Conservation (phyloP, 768 basidiomycete species). For the Lactarius quietus region DNA sequence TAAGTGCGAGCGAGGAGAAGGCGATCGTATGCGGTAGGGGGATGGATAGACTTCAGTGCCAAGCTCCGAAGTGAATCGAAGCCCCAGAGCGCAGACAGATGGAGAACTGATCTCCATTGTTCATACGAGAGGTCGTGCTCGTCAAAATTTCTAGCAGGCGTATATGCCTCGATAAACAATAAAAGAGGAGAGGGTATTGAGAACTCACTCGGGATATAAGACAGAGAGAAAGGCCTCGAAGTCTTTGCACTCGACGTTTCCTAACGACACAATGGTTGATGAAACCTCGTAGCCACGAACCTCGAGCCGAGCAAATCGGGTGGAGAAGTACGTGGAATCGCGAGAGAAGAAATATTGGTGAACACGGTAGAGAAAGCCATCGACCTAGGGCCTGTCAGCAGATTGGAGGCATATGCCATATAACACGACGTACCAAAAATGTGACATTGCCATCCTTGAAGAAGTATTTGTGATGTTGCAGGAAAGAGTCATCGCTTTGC, state of each 20-base stretch:
- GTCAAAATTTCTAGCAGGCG: conserved; percentile 7
- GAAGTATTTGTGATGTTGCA: conserved; percentile 4
- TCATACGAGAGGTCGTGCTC: conserved; percentile 17
- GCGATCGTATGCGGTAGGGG: conserved; percentile 6
- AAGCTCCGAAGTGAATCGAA: conserved; percentile 29
- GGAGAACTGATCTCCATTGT: conserved; percentile 30
- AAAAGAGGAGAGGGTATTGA: not conserved
- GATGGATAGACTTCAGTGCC: not conserved
- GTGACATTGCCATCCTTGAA: conserved; percentile 16
- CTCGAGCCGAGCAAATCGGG: not conserved
- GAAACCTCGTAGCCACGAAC: not conserved
- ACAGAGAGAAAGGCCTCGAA: conserved; percentile 17
- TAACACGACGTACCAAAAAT: conserved; percentile 8
- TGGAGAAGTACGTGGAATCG: conserved; percentile 10
- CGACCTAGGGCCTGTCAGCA: not conserved
- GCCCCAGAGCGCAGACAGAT: conserved; percentile 32
- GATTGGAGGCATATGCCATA: not conserved
- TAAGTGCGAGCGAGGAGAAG: conserved; percentile 15
- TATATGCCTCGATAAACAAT: not conserved
- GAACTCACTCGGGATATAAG: conserved; percentile 16
- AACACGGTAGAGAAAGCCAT: conserved; percentile 7
- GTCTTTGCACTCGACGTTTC: conserved; percentile 4
- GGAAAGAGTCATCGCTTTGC: not conserved
- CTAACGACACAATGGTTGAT: not conserved
- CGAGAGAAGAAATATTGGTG: conserved; percentile 20